These are phyloP conservation scores for Suillus occidentalis DNA, from an alignment of 768 basidiomycete genomes.

Conservation along the genomic window DNA sequence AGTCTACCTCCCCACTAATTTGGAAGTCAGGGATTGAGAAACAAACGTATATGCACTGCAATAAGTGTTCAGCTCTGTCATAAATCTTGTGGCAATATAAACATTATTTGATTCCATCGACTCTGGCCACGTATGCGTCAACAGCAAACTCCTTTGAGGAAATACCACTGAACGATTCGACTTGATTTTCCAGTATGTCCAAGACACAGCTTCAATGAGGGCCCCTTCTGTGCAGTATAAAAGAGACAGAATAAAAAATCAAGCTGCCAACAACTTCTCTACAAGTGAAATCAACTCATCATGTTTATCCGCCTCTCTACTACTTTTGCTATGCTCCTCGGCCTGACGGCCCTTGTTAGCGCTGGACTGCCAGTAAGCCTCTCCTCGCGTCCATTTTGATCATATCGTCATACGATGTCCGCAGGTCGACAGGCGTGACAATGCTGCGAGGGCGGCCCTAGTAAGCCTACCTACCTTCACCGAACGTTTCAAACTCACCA, in stretches of 20 bases:
- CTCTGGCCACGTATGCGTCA: background rate
- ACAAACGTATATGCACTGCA: no score
- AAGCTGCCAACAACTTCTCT: background rate
- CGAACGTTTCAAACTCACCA: no score
- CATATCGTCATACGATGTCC: background rate
- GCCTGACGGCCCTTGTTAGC: background rate
- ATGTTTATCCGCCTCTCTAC: background rate
- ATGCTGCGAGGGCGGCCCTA: background rate
- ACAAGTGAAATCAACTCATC: background rate
- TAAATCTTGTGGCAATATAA: background rate
- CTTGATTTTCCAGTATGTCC: background rate
- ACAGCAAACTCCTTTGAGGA: background rate
- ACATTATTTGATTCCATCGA: background rate
- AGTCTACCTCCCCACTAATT: no score
- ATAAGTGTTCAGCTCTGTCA: background rate
- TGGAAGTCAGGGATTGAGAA: no score
- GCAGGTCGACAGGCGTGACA: background rate
- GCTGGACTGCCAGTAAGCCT: background rate
- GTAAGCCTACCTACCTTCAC: background rate
- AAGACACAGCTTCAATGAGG: background rate
- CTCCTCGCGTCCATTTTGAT: background rate
- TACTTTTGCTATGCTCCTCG: background rate
- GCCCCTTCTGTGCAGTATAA: background rate
- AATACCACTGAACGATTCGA: background rate
- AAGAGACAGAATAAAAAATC: background rate